Conservation (phyloP, 306 rosid species). For the Myrica gale region DNA sequence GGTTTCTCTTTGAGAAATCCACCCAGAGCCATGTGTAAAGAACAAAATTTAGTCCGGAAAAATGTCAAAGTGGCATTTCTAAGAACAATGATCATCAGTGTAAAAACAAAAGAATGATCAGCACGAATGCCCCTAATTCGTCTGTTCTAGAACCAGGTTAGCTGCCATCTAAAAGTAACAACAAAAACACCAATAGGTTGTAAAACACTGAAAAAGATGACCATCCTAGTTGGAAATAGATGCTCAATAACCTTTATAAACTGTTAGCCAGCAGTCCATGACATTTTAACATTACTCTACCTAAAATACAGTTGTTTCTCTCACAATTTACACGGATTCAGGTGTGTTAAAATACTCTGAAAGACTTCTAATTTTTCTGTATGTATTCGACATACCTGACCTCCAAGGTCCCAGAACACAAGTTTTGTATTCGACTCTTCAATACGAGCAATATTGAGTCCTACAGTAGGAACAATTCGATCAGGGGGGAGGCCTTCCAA, state of each 20-base stretch:
- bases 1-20: background rate
- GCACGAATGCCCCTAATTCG: background rate
- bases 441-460: constrained; percentile 92
- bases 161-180: background rate
- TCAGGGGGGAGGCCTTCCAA: constrained; percentile 89
- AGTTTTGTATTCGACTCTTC: constrained; percentile 84
- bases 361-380: background rate
- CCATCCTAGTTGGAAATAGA: background rate
- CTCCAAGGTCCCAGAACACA: constrained; percentile 98
- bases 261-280: background rate
- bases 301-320: background rate
- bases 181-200: background rate
- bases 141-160: background rate
- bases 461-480: constrained; percentile 98
- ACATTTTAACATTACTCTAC: background rate
- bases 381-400: constrained; percentile 66
- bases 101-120: background rate
- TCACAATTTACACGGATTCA: background rate
- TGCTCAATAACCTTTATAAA: background rate
- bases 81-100: background rate
- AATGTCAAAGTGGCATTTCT: background rate
- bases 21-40: background rate
- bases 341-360: background rate
- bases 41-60: background rate
- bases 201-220: background rate